Base-by-base conservation (phyloP, 2,329 filamentous ascomycete species). In the Apiospora arundinis region DNA sequence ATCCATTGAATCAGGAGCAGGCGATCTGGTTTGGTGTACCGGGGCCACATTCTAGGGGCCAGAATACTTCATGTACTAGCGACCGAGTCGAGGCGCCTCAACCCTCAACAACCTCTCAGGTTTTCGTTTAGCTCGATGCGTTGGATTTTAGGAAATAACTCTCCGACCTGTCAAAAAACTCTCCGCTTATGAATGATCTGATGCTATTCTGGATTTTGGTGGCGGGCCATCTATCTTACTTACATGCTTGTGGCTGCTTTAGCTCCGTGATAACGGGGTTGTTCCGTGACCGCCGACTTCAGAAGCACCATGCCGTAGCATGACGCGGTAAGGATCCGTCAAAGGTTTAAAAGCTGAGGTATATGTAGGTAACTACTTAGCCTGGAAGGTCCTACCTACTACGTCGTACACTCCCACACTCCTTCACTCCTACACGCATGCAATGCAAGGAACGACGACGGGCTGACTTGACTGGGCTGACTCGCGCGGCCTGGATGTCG, bases 381-480 rank as follows among this genome's bases (percentile, higher is more conserved):
- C 48, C 48, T 45, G 42, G 9, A 25, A 49, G 16, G 42, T 45
- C 48, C n/a, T 49, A 23, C 46, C 16, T 48, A 12, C 49, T 23
- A 28, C 25, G 23, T n/a, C n/a, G 49, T 56, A 32, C 7, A 23
- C 28, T 3, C 32, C 32, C 6, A 32, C 32, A 32, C 32, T 32
- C 32, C 32, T 32, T 32, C 32, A 32, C 6, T 32, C 32, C 32
- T 32, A 3, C 32, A 32, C 32, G 32, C 32, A 60, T 37, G 52
- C 52, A 60, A 63, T 63, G 56, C 56, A 63, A 63, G 56, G 56
- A 63, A 63, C 56, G 52, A 63, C 32, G 56, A 56, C 32, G 16
- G 52, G 16, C 25, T 63, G 56, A 23, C 56, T 23, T 23, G 32
- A 18, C 56, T n/a, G 56, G 56, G 56, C 56, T 63, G 56, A 63